Evolutionary conservation across 2,329 filamentous ascomycete species (phyloP).

Genomic region (Penicillium sp.): DNA sequence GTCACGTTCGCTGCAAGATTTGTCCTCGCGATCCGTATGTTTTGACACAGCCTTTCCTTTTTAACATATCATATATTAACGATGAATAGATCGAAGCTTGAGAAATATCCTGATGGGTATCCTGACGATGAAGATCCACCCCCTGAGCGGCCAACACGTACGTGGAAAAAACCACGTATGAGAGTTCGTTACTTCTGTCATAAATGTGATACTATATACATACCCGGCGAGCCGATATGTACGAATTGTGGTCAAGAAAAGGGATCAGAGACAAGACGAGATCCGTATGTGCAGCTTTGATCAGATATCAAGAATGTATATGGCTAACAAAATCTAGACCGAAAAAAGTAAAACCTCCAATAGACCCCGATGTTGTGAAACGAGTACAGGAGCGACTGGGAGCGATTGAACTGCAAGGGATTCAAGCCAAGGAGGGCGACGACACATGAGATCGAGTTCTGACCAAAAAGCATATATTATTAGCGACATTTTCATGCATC

Average conservation of each 20-base stretch:
- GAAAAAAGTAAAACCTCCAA: conserved; percentile 36
- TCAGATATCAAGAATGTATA: background rate
- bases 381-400: conserved; percentile 39
- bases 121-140: conserved; percentile 41
- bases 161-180: conserved; percentile 34
- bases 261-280: conserved; percentile 37
- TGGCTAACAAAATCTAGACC: conserved; percentile 25
- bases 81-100: conserved; percentile 30
- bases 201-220: conserved; percentile 32
- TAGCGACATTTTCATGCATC: background rate
- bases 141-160: conserved; percentile 29
- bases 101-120: conserved; percentile 45
- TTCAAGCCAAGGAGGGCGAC: background rate
- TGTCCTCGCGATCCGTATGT: conserved; percentile 78
- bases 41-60: background rate
- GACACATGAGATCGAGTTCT: background rate
- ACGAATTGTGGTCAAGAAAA: conserved; percentile 38
- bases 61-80: conserved; percentile 16
- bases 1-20: conserved; percentile 71
- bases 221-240: conserved; percentile 31
- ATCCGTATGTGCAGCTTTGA: conserved; percentile 34
- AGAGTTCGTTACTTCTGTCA: conserved; percentile 42
- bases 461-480: background rate
- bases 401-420: conserved; percentile 1
- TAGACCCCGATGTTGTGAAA: conserved; percentile 35